These are phyloP conservation scores for Cyphellophora attinorum DNA, from an alignment of 2,329 filamentous ascomycete genomes.

Conservation along the genomic window DNA sequence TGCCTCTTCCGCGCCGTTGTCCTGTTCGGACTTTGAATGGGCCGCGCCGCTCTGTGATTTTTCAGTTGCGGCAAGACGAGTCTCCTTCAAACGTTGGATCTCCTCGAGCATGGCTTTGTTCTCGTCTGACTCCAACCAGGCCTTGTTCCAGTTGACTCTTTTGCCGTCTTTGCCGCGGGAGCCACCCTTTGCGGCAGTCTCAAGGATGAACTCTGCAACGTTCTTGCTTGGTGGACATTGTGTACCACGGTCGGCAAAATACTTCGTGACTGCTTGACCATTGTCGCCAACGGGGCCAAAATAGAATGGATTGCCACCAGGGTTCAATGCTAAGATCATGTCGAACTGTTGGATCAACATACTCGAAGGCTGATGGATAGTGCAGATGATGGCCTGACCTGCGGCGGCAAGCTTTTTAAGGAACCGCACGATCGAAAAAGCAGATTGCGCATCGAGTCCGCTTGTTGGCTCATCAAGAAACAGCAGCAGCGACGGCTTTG, in stretches of 20 bases:
- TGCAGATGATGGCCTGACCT: constrained; percentile 64
- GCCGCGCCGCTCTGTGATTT: constrained; percentile 4
- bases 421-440: constrained; percentile 59
- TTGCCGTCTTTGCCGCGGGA: constrained; percentile 42
- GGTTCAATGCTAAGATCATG: constrained; percentile 61
- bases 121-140: constrained; percentile 60
- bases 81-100: constrained; percentile 54
- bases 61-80: constrained; percentile 36
- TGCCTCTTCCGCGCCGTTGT: constrained; percentile 27
- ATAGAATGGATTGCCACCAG: constrained; percentile 62
- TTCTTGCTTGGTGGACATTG: constrained; percentile 58
- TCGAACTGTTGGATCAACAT: constrained; percentile 64
- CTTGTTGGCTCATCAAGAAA: constrained; percentile 66
- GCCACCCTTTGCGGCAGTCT: constrained; percentile 51
- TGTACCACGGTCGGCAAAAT: constrained; percentile 58
- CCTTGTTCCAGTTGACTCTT: constrained; percentile 61
- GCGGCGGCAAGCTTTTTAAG: constrained; percentile 57
- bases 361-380: constrained; percentile 63
- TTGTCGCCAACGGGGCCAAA: constrained; percentile 64
- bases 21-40: constrained; percentile 21
- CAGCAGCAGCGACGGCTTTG: constrained; percentile 56
- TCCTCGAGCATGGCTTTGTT: constrained; percentile 50
- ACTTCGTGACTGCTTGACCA: constrained; percentile 54
- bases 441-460: constrained; percentile 60
- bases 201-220: constrained; percentile 57